Evolutionary conservation across 306 rosid species (phyloP).

Genomic region (Corylus americana): DNA sequence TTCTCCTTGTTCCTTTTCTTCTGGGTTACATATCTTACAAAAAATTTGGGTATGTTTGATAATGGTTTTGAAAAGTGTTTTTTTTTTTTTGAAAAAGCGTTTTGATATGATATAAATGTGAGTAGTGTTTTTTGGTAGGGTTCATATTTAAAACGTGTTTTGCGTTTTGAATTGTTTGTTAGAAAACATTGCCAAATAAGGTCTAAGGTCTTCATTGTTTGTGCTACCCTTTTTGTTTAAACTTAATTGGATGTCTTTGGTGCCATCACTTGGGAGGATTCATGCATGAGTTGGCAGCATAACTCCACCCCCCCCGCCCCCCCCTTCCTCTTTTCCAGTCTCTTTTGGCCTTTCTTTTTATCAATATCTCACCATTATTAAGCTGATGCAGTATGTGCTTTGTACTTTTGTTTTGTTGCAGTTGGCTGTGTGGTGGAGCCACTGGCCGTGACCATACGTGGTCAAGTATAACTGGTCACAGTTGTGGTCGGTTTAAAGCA

Average conservation of each 20-base stretch:
- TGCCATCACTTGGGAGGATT: background rate
- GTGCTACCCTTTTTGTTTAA: background rate
- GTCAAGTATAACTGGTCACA: conserved; percentile 83
- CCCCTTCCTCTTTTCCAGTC: background rate
- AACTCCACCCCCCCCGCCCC: background rate
- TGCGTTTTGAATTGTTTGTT: no score
- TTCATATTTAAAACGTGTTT: no score
- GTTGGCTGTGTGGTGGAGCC: conserved; percentile 98
- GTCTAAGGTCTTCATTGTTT: background rate
- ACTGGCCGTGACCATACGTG: conserved; percentile 91
- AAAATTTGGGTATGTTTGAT: no score
- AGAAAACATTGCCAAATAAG: no score
- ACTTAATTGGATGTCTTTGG: background rate
- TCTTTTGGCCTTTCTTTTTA: background rate
- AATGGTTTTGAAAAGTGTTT: no score
- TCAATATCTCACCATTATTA: background rate
- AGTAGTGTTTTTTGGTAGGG: no score
- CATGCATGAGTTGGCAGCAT: background rate
- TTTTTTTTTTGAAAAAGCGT: no score
- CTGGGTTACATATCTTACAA: background rate
- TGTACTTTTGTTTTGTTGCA: conserved; percentile 42
- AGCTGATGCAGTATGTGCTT: background rate
- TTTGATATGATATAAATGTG: no score
- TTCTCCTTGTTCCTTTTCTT: background rate
- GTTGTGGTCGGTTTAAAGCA: conserved; percentile 87